phyloP scores from a whole-genome alignment of 1,139 yeast genomes.

The Blastobotrys arbuscula region DNA sequence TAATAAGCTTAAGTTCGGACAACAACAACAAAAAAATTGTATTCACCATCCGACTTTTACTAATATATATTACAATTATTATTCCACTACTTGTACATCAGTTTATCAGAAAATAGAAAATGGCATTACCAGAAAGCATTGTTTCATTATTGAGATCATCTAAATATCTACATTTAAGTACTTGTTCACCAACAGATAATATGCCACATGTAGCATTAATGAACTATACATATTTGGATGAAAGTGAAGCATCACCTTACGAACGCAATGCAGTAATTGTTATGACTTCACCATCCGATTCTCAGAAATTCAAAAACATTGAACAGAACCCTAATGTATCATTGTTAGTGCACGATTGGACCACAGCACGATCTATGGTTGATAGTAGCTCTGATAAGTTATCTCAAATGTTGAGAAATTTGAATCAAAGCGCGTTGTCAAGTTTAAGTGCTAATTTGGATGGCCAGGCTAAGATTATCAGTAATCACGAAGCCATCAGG shows the following conservation, averaged over 20 bases:
- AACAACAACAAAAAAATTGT: too few relatives aligned
- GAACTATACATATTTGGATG: conserved; percentile 67
- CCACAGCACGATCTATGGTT: conserved; percentile 47
- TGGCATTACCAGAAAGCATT: conserved; percentile 7
- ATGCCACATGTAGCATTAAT: conserved; percentile 83
- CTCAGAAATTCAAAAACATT: conserved; percentile 68
- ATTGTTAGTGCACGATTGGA: conserved; percentile 82
- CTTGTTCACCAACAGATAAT: conserved; percentile 46
- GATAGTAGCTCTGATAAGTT: conserved; percentile 40
- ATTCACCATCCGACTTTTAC: too few relatives aligned
- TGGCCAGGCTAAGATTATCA: conserved; percentile 63
- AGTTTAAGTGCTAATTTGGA: conserved; percentile 72
- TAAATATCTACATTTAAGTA: conserved; percentile 74
- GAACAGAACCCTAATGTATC: conserved; percentile 67
- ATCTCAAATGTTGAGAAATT: conserved; percentile 57
- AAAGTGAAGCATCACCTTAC: conserved; percentile 32
- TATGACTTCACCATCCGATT: conserved; percentile 60
- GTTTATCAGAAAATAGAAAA: too few relatives aligned
- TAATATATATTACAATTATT: too few relatives aligned
- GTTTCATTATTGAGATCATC: conserved; percentile 3
- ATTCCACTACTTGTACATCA: too few relatives aligned
- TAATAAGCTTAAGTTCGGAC: too few relatives aligned
- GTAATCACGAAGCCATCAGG: conserved; percentile 41
- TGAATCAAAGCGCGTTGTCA: conserved; percentile 71
- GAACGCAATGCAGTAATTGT: conserved; percentile 46